Percentiles rank a stretch among this genome's conserved stretches.
These are phyloP conservation scores for Populus hybrid DNA, from an alignment of 441 rosid species.

Conservation along the genomic window DNA sequence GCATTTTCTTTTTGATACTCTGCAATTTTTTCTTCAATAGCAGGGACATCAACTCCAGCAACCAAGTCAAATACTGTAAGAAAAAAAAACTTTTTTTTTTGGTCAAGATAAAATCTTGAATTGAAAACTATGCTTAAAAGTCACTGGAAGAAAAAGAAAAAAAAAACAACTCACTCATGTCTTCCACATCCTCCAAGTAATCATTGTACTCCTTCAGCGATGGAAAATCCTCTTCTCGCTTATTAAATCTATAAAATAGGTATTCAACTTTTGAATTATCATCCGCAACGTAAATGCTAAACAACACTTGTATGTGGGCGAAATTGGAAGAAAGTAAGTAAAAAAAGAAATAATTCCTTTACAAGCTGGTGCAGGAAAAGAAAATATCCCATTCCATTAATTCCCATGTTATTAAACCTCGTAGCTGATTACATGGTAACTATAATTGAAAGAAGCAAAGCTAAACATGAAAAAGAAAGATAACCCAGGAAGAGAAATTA, in stretches of 20 bases:
- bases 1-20: constrained; percentile 77
- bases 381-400: neutral
- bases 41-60: constrained; percentile 67
- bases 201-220: constrained; percentile 79
- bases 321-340: neutral
- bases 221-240: constrained; percentile 81
- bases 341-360: neutral
- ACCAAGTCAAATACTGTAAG: constrained; percentile 63
- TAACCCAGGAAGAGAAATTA: constrained; percentile 24
- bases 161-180: constrained; percentile 58
- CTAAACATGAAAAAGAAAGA: neutral
- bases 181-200: constrained; percentile 94
- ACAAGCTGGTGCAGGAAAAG: neutral
- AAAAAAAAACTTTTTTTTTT: neutral
- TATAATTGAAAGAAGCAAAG: neutral
- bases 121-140: neutral
- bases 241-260: constrained; percentile 57
- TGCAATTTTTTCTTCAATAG: constrained; percentile 67
- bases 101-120: neutral
- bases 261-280: neutral
- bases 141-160: neutral
- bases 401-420: neutral
- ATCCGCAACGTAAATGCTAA: neutral
- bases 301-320: neutral
- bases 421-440: neutral